Conservation (phyloP, 2,329 filamentous ascomycete genomes). For the Botryosphaeria dothidea region DNA sequence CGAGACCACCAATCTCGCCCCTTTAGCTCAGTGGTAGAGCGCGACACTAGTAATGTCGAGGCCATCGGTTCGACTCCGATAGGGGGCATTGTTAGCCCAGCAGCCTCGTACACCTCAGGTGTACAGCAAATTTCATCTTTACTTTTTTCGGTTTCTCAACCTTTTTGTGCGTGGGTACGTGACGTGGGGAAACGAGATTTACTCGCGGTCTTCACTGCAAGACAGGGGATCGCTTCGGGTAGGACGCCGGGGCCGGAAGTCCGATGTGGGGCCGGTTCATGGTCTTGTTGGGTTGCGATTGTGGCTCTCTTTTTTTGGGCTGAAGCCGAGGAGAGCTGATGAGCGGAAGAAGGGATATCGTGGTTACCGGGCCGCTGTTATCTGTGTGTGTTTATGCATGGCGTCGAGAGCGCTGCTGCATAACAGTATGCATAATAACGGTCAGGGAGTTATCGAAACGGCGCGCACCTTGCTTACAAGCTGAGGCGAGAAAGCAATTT, state of each 20-base stretch:
- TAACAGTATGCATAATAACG: too few relatives aligned
- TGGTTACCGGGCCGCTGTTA: not conserved
- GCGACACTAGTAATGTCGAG: constrained; percentile 19
- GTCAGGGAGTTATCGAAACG: too few relatives aligned
- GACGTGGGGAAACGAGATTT: not conserved
- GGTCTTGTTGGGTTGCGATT: not conserved
- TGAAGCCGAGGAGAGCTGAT: not conserved
- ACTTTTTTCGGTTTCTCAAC: not conserved
- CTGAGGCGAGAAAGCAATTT: not conserved
- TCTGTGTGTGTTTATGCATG: too few relatives aligned
- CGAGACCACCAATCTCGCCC: not conserved
- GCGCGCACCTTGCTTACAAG: too few relatives aligned
- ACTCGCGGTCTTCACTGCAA: not conserved
- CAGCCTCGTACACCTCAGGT: not conserved
- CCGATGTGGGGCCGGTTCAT: not conserved
- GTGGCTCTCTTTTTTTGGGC: not conserved
- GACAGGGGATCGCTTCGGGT: too few relatives aligned
- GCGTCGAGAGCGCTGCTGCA: too few relatives aligned
- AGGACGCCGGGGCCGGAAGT: too few relatives aligned
- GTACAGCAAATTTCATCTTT: not conserved
- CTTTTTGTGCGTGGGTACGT: not conserved
- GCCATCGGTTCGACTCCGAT: constrained; percentile 19
- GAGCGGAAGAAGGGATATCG: not conserved
- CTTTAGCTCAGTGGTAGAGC: constrained; percentile 20
- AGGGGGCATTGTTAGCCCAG: not conserved